Evolutionary conservation across 2,329 filamentous ascomycete genomes (phyloP).

Genomic region (Aulographum hederae): DNA sequence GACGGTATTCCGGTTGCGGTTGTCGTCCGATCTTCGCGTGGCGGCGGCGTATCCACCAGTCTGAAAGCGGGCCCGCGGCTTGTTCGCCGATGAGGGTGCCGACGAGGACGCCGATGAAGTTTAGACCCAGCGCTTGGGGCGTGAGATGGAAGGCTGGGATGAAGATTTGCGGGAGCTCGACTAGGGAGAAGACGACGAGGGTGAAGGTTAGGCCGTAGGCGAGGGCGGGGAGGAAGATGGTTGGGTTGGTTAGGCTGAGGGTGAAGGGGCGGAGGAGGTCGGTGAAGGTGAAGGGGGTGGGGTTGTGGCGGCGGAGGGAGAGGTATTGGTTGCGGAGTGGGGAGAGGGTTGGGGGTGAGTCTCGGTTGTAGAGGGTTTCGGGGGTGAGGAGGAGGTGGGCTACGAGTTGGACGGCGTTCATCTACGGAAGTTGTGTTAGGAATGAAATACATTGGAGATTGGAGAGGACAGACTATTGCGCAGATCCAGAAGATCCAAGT

Average conservation of each 20-base stretch:
- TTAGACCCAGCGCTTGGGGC: slow-evolving; percentile 37
- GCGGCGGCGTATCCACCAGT: slow-evolving; percentile 31
- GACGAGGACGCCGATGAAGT: slow-evolving; percentile 38
- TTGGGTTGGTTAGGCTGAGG: slow-evolving; percentile 31
- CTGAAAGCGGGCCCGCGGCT: slow-evolving; percentile 33
- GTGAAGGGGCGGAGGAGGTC: slow-evolving; percentile 35
- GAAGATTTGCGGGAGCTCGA: slow-evolving; percentile 42
- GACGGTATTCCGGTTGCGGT: slow-evolving; percentile 31
- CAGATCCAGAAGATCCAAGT: slow-evolving; percentile 41
- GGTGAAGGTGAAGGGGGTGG: slow-evolving; percentile 25
- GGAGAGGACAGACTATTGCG: slow-evolving; percentile 28
- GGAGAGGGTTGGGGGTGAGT: slow-evolving; percentile 14
- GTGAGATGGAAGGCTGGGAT: slow-evolving; percentile 36
- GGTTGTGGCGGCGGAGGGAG: slow-evolving; percentile 31
- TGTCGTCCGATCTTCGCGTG: slow-evolving; percentile 17
- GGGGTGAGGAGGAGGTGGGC: slow-evolving; percentile 36
- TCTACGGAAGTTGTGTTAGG: too few species aligned
- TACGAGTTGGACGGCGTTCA: slow-evolving; percentile 37
- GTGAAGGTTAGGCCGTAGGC: too few species aligned
- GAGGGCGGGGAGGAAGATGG: too few species aligned
- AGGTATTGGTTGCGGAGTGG: slow-evolving; percentile 26
- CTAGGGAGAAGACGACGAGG: slow-evolving; percentile 36
- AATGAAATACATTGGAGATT: too few species aligned
- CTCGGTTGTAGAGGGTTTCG: slow-evolving; percentile 35
- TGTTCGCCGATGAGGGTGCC: slow-evolving; percentile 40